Conservation (phyloP, 805 yeast genomes). For the Metschnikowia hibisci region DNA sequence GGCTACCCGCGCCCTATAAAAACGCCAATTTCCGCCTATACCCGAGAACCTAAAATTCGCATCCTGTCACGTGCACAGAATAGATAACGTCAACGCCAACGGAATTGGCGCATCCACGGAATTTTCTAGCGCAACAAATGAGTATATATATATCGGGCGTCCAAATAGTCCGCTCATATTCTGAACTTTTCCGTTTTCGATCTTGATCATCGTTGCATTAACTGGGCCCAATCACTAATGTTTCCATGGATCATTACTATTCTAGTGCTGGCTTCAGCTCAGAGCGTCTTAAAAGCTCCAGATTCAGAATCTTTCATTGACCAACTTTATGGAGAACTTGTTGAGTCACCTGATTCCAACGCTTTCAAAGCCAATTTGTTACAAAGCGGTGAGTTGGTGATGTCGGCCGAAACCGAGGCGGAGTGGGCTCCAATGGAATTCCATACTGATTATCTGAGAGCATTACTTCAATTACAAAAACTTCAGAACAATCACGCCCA, state of each 20-base stretch:
- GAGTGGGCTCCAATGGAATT: neutral
- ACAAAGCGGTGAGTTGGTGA: neutral
- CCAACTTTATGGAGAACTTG: slow-evolving; percentile 16
- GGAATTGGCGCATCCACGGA: neutral
- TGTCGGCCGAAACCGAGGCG: neutral
- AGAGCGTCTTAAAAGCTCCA: neutral
- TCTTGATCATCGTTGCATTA: too few relatives aligned
- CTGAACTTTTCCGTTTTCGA: neutral
- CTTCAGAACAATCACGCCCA: slow-evolving; percentile 2
- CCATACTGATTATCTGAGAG: neutral
- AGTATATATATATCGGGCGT: neutral
- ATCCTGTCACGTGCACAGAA: neutral
- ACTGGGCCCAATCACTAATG: neutral
- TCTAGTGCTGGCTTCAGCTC: neutral
- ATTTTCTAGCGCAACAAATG: neutral
- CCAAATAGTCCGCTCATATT: too few relatives aligned
- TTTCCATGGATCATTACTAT: neutral
- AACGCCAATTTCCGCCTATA: neutral
- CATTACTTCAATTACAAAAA: slow-evolving; percentile 5
- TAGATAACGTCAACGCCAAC: neutral
- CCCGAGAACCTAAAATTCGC: neutral
- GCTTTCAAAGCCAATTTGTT: slow-evolving; percentile 6
- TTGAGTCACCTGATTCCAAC: slow-evolving; percentile 7
- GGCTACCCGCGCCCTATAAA: neutral
- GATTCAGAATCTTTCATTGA: slow-evolving; percentile 12